Evolutionary conservation across 176 grass and related monocot genomes (phyloP).

Genomic region (Oryza officinalis): DNA sequence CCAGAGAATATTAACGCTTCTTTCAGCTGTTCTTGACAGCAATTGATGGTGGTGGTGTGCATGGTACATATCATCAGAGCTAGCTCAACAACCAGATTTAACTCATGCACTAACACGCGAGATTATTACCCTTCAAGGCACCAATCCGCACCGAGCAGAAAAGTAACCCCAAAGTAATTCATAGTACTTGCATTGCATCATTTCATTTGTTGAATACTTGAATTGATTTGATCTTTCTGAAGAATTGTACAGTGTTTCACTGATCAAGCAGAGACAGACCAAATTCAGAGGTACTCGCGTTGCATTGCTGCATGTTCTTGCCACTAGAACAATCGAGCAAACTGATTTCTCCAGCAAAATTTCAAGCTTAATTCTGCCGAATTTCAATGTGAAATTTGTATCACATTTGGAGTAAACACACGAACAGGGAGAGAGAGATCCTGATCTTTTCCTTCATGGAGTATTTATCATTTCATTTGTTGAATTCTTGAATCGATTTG

Average conservation of each 20-base stretch:
- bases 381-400: not conserved
- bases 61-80: not conserved
- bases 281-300: not conserved
- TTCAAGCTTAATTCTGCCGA: not conserved
- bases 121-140: not conserved
- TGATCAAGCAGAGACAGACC: not conserved
- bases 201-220: not conserved
- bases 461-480: not conserved
- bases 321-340: not conserved
- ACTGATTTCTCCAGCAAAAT: not conserved
- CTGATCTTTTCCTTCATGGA: not conserved
- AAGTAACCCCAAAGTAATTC: not conserved
- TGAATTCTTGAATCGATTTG: constrained; percentile 2
- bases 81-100: constrained; percentile 7
- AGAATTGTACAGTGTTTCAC: constrained; percentile 1
- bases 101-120: not conserved
- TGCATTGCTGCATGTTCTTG: constrained; percentile 23
- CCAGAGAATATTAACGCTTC: not conserved
- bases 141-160: not conserved
- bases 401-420: not conserved
- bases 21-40: not conserved
- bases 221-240: not conserved
- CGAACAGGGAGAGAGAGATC: not conserved
- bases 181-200: not conserved
- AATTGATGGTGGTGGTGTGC: not conserved